Base-by-base conservation (phyloP, 2,329 filamentous ascomycete genomes). In the Fusarium oxysporum region DNA sequence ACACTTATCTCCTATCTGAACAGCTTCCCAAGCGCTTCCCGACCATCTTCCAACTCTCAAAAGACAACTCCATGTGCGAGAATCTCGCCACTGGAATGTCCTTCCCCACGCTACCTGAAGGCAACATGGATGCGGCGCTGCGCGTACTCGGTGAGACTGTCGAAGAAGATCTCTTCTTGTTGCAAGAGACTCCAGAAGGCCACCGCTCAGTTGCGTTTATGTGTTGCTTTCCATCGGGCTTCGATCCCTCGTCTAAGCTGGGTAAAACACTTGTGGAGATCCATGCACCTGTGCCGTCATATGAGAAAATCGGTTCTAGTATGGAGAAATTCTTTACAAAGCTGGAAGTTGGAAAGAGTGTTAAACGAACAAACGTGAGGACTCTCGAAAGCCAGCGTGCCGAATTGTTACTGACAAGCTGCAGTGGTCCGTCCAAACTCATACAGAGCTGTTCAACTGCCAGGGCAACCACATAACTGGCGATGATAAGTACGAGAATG, bases 271-370 rank as follows among this genome's bases (percentile, higher is more conserved):
- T 90, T 1, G 38, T 25, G 78, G 77, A 47, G 85, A 87, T 28
- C 16, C 88, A 90, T 62, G 53, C 62, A 17, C 70, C 70, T 1
- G 88, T 90, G 41, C 88, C 88, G 1, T 81, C 81, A 2, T 89
- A 88, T 61, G 84, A 87, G 21, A 88, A 86, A 79, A 88, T 90
- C 33, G 86, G 84, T 0, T 74, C 80, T 0, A 89, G 86, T 65
- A 88, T 90, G 86, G 87, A 90, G 77, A 81, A 83, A 10, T 88
- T 86, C 76, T 89, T 90, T 68, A 73, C 76, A 6, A 83, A 82
- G 53, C 57, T 89, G 0, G 81, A 85, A 47, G 84, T 84, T 1
- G 87, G 86, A 1, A 87, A 83, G 76, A 82, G 80, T 51, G 85
- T 85, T 4, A 87, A 86, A 76, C 78, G 88, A n/a, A 78, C 84